These are phyloP conservation scores for Tetrapyrgos nigripes DNA, from an alignment of 1,284 basidiomycete genomes.

Conservation along the genomic window DNA sequence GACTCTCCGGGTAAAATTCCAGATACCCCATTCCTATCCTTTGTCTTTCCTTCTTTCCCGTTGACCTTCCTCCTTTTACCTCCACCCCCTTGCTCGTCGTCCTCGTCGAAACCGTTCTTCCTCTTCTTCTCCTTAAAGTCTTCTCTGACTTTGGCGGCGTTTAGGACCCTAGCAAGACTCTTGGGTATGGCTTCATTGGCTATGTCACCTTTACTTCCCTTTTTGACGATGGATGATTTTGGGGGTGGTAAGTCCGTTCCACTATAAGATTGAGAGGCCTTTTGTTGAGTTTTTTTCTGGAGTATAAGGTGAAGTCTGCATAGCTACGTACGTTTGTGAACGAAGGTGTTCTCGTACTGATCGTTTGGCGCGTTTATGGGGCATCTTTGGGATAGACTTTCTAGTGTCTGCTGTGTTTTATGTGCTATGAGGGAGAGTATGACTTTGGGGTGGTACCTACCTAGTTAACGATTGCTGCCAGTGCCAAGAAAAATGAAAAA, in stretches of 20 bases:
- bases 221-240: constrained; percentile 33
- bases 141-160: constrained; percentile 57
- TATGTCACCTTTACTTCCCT: constrained; percentile 20
- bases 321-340: constrained; percentile 4
- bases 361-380: constrained; percentile 20
- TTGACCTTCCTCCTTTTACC: constrained; percentile 4
- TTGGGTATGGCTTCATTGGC: constrained; percentile 70
- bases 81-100: too few relatives aligned
- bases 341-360: constrained; percentile 16
- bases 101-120: too few relatives aligned
- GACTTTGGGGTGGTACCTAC: too few relatives aligned
- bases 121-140: too few relatives aligned
- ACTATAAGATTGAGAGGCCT: constrained; percentile 36
- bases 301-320: background rate
- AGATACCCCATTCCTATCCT: constrained; percentile 15
- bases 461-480: too few relatives aligned
- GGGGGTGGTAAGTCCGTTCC: constrained; percentile 55
- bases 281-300: background rate
- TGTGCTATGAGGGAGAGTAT: too few relatives aligned
- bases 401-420: too few relatives aligned
- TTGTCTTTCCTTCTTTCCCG: constrained; percentile 26
- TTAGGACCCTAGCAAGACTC: constrained; percentile 64
- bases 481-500: too few relatives aligned
- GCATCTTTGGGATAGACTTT: constrained; percentile 9
- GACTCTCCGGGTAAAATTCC: constrained; percentile 71